Evolutionary conservation across 768 basidiomycete species (phyloP).

Genomic region (Xerocomus potaroensis): DNA sequence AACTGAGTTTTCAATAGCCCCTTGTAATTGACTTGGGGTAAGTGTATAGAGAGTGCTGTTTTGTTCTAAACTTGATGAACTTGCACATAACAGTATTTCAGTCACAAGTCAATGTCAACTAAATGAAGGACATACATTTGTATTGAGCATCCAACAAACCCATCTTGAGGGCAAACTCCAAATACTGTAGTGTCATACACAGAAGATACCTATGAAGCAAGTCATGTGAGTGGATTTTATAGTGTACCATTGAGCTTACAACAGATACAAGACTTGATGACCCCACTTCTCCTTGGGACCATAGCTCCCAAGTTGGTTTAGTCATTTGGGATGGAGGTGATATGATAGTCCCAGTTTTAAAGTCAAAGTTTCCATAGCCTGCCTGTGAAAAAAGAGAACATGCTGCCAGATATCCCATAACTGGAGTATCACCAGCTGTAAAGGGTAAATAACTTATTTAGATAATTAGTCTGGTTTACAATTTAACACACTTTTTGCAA

Average conservation of each 20-base stretch:
- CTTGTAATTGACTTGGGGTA: not conserved
- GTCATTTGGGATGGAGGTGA: not conserved
- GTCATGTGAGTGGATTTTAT: not conserved
- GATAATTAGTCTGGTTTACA: no score
- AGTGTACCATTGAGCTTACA: not conserved
- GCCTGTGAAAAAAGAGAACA: slow-evolving; percentile 3
- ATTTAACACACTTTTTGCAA: not conserved
- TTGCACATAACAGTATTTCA: not conserved
- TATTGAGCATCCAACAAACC: not conserved
- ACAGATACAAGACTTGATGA: not conserved
- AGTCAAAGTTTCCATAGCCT: slow-evolving; percentile 1
- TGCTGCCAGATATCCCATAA: slow-evolving; percentile 5
- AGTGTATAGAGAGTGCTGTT: not conserved
- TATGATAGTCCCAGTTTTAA: not conserved
- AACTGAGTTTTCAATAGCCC: not conserved
- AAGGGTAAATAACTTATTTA: not conserved
- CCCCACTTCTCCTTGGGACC: not conserved
- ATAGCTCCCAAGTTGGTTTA: slow-evolving; percentile 7
- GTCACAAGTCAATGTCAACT: not conserved
- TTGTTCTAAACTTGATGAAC: not conserved
- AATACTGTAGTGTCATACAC: not conserved
- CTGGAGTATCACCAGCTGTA: not conserved
- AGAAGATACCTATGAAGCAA: fast-evolving
- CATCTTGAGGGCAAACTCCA: slow-evolving; percentile 2
- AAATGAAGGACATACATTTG: not conserved